These are phyloP conservation scores for Aspergillus intermedius DNA, from an alignment of 2,329 filamentous ascomycete species.

Conservation along the genomic window DNA sequence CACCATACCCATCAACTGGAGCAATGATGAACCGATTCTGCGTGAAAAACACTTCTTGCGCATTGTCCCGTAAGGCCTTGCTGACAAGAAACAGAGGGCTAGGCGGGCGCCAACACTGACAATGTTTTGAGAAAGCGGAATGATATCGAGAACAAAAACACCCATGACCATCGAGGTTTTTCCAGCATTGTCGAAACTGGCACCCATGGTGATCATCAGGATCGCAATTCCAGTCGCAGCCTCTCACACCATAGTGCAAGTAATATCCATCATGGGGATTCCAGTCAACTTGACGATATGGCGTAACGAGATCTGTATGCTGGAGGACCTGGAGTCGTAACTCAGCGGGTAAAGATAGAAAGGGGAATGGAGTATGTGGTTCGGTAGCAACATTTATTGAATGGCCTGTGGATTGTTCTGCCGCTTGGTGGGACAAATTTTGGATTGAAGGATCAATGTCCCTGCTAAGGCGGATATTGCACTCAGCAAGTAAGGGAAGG, in stretches of 20 bases:
- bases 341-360: neutral
- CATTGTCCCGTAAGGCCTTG: neutral
- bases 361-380: neutral
- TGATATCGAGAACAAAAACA: neutral
- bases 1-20: neutral
- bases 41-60: neutral
- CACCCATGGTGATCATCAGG: neutral
- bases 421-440: neutral
- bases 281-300: neutral
- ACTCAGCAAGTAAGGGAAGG: neutral
- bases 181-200: neutral
- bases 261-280: neutral
- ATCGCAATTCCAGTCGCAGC: neutral
- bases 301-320: neutral
- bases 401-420: neutral
- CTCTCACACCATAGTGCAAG: neutral
- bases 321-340: neutral
- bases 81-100: conserved; percentile 9
- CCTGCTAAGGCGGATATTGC: neutral
- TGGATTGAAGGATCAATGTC: neutral
- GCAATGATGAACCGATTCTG: neutral
- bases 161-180: neutral
- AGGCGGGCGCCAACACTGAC: neutral
- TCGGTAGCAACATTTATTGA: neutral
- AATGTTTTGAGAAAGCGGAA: neutral